Evolutionary conservation across 1,284 basidiomycete genomes (phyloP).

Genomic region (Rhodofomes roseus): DNA sequence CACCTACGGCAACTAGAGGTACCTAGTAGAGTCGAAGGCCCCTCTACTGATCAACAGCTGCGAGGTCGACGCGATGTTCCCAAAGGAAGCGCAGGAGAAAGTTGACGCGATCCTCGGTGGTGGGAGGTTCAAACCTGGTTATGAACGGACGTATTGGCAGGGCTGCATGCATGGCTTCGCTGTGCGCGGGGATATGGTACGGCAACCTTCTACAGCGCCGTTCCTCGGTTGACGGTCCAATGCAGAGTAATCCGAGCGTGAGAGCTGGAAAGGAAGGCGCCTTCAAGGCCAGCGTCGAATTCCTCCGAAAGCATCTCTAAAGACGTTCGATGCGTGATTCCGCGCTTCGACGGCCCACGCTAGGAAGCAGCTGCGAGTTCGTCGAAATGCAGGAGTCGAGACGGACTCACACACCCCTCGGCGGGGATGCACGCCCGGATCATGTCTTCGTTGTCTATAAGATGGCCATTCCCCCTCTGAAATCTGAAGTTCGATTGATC

Average conservation of each 20-base stretch:
- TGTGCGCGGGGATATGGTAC: constrained; percentile 32
- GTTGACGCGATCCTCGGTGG: constrained; percentile 56
- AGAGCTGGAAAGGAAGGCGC: constrained; percentile 34
- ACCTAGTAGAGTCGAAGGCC: constrained; percentile 39
- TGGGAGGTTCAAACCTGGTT: constrained; percentile 44
- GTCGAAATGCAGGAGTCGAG: background rate
- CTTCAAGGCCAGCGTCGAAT: constrained; percentile 33
- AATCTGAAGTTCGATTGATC: background rate
- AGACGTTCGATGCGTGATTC: background rate
- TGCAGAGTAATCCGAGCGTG: constrained; percentile 26
- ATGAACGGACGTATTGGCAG: constrained; percentile 41
- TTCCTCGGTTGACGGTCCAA: constrained; percentile 6
- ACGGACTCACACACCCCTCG: background rate
- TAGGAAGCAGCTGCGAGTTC: background rate
- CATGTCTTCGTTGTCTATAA: background rate
- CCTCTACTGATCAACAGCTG: constrained; percentile 66
- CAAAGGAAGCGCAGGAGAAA: constrained; percentile 39
- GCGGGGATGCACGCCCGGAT: background rate
- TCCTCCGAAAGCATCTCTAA: constrained; percentile 23
- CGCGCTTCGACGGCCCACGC: background rate
- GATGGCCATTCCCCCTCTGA: background rate
- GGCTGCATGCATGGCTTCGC: constrained; percentile 55
- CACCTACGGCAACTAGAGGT: constrained; percentile 37
- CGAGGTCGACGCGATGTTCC: constrained; percentile 49
- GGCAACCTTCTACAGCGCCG: constrained; percentile 4